phyloP scores from a whole-genome alignment of 164 flowering plant species.

The Berberis thunbergii region DNA sequence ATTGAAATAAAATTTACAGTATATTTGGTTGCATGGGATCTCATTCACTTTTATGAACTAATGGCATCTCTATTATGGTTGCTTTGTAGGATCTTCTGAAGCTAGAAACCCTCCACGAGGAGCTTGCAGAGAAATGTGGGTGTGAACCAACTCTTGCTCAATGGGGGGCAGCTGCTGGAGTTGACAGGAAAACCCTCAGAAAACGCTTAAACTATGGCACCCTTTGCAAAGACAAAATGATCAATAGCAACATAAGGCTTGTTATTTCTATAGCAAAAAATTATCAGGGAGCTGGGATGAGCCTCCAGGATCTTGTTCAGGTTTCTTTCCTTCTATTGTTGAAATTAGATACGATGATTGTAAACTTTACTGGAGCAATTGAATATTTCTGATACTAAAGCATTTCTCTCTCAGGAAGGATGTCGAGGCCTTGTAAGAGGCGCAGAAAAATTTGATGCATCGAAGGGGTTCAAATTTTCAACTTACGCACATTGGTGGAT shows the following conservation, averaged over 20 bases:
- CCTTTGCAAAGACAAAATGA: slow-evolving; percentile 81
- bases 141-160: slow-evolving; percentile 62
- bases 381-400: background rate
- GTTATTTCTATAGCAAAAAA: slow-evolving; percentile 95
- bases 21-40: background rate
- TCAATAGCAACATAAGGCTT: slow-evolving; percentile 86
- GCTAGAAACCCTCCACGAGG: slow-evolving; percentile 61
- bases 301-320: slow-evolving; percentile 96
- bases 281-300: slow-evolving; percentile 81
- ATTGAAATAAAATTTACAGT: background rate
- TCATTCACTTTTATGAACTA: background rate
- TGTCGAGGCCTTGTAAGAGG: slow-evolving; percentile 86
- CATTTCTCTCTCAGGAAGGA: slow-evolving; percentile 58
- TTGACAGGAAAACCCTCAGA: slow-evolving; percentile 68
- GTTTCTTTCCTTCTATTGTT: slow-evolving; percentile 23
- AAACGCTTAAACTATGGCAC: slow-evolving; percentile 58
- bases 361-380: background rate
- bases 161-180: slow-evolving; percentile 87
- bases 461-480: slow-evolving; percentile 93
- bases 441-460: slow-evolving; percentile 88
- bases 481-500: slow-evolving; percentile 99
- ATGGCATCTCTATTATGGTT: background rate
- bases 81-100: slow-evolving; percentile 61
- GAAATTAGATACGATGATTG: background rate
- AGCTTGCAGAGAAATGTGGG: slow-evolving; percentile 57